phyloP scores from a whole-genome alignment of 2,329 filamentous ascomycete genomes.

The Peltaster fructicola region DNA sequence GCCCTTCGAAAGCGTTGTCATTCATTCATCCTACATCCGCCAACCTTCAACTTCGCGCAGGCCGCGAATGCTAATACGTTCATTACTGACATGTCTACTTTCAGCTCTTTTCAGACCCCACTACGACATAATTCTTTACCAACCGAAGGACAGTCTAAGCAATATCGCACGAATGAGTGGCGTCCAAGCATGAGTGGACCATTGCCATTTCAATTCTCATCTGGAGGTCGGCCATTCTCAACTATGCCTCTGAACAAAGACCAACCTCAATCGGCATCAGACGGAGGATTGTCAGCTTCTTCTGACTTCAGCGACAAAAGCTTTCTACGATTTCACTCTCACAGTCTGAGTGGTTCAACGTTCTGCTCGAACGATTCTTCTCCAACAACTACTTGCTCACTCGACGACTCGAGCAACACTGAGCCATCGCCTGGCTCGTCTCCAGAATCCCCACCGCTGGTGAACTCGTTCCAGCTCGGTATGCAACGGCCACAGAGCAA shows the following conservation, averaged over 20 bases:
- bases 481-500: slow-evolving; percentile 27
- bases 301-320: slow-evolving; percentile 11
- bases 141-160: slow-evolving; percentile 8
- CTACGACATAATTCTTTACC: slow-evolving; percentile 16
- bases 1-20: slow-evolving; percentile 8
- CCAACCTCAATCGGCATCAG: slow-evolving; percentile 8
- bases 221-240: slow-evolving; percentile 7
- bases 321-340: slow-evolving; percentile 37
- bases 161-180: slow-evolving; percentile 7
- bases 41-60: background rate
- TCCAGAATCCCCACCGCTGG: slow-evolving; percentile 67
- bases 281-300: slow-evolving; percentile 4
- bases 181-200: slow-evolving; percentile 5
- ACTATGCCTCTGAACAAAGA: slow-evolving; percentile 14
- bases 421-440: slow-evolving; percentile 85
- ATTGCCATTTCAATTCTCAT: slow-evolving; percentile 7
- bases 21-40: slow-evolving; percentile 1
- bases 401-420: slow-evolving; percentile 76
- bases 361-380: slow-evolving; percentile 86
- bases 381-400: slow-evolving; percentile 81
- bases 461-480: slow-evolving; percentile 45
- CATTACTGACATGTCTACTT: background rate
- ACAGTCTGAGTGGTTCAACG: slow-evolving; percentile 57
- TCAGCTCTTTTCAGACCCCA: slow-evolving; percentile 5
- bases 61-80: background rate